Evolutionary conservation across 1,284 basidiomycete genomes (phyloP).

Genomic region (Cutaneotrichosporon sp.): DNA sequence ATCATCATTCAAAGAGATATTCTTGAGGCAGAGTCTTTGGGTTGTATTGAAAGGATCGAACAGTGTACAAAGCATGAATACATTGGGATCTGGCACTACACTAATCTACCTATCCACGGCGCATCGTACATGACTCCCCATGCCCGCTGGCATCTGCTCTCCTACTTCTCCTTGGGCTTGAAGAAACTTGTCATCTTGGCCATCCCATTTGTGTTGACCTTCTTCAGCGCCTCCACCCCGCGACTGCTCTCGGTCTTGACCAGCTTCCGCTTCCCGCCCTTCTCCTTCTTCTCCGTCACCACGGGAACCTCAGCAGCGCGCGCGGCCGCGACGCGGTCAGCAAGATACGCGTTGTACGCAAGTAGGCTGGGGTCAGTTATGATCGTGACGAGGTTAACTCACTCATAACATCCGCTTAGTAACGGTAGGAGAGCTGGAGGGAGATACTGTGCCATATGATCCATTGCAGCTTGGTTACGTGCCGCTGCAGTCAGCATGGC

Average conservation of each 20-base stretch:
- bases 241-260: slow-evolving; percentile 25
- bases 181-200: slow-evolving; percentile 45
- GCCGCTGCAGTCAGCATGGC: slow-evolving; percentile 23
- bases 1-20: too few relatives aligned
- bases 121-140: too few relatives aligned
- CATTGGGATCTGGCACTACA: too few relatives aligned
- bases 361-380: slow-evolving; percentile 22
- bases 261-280: slow-evolving; percentile 24
- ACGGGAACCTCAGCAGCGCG: slow-evolving; percentile 28
- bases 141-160: too few relatives aligned
- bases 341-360: slow-evolving; percentile 25
- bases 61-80: slow-evolving; percentile 3
- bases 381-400: slow-evolving; percentile 3
- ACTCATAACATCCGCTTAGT: slow-evolving; percentile 27
- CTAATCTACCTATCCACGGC: too few relatives aligned
- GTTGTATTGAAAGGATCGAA: too few relatives aligned
- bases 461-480: slow-evolving; percentile 25
- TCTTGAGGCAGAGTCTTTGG: too few relatives aligned
- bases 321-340: slow-evolving; percentile 30
- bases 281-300: slow-evolving; percentile 15
- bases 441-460: slow-evolving; percentile 35
- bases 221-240: slow-evolving; percentile 44
- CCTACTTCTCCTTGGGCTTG: slow-evolving; percentile 34
- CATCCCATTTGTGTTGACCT: slow-evolving; percentile 45
- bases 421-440: slow-evolving; percentile 12